Evolutionary conservation across 768 basidiomycete genomes (phyloP).

Genomic region (Phaeotremella skinneri): DNA sequence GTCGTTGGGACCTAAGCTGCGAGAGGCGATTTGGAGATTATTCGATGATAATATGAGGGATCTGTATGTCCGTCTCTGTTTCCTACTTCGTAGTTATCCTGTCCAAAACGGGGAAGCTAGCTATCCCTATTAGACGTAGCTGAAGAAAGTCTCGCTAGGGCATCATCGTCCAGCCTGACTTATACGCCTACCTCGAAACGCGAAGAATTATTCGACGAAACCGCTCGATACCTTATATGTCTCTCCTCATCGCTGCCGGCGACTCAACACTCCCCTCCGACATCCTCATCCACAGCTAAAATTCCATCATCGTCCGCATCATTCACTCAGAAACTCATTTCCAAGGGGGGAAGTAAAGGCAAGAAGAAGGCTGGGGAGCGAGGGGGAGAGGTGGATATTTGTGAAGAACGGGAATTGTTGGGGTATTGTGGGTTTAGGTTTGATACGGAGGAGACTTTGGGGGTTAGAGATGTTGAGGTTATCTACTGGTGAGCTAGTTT

Average conservation of each 20-base stretch:
- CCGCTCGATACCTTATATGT: constrained; percentile 28
- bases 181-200: constrained; percentile 23
- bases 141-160: no score
- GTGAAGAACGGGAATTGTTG: constrained; percentile 16
- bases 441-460: constrained; percentile 40
- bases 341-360: constrained; percentile 16
- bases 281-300: no score
- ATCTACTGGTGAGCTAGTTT: constrained; percentile 44
- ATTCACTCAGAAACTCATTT: background rate
- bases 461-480: constrained; percentile 30
- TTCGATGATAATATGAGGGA: constrained; percentile 27
- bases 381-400: constrained; percentile 11
- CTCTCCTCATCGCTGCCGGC: no score
- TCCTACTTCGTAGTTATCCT: no score
- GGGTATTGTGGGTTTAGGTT: constrained; percentile 42
- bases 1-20: background rate
- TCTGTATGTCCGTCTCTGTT: constrained; percentile 12
- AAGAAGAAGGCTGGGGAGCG: constrained; percentile 7
- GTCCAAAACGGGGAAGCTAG: background rate
- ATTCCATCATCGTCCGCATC: no score
- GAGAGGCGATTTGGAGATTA: constrained; percentile 17
- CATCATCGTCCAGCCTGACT: constrained; percentile 16
- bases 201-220: constrained; percentile 37
- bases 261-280: no score
- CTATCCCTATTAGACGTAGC: no score